These are phyloP conservation scores for Apophysomyces variabilis DNA, from an alignment of 371 early-diverging fungal genomes.

Conservation along the genomic window DNA sequence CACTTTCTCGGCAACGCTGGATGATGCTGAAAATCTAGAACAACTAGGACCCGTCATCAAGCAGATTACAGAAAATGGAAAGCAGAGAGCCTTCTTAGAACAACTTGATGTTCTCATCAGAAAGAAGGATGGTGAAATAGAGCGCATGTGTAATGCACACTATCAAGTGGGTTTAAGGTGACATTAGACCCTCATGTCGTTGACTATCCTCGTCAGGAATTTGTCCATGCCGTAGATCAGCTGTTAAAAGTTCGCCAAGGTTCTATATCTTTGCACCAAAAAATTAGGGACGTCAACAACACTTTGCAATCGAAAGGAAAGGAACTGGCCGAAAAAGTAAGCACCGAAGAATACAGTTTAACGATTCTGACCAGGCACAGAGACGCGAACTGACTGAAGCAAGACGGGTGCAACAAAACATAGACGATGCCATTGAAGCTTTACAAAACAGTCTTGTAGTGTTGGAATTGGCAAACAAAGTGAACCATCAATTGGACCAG, in stretches of 20 bases:
- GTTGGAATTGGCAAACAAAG: slow-evolving; percentile 86
- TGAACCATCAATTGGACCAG: slow-evolving; percentile 78
- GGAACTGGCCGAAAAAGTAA: slow-evolving; percentile 77
- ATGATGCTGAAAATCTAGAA: slow-evolving; percentile 76
- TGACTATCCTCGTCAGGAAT: slow-evolving; percentile 69
- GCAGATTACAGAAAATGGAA: slow-evolving; percentile 85
- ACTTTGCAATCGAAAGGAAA: slow-evolving; percentile 85
- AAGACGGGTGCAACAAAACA: slow-evolving; percentile 83
- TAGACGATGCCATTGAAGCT: slow-evolving; percentile 85
- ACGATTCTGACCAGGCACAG: slow-evolving; percentile 36
- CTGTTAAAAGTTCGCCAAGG: slow-evolving; percentile 92
- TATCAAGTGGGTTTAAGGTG: slow-evolving; percentile 76
- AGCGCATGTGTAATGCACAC: slow-evolving; percentile 94
- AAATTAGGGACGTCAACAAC: slow-evolving; percentile 83
- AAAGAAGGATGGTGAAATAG: slow-evolving; percentile 96
- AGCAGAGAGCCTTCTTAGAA: slow-evolving; percentile 86
- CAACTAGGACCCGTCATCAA: slow-evolving; percentile 91
- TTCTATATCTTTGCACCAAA: slow-evolving; percentile 81
- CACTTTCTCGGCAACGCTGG: slow-evolving; percentile 45
- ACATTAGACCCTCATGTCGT: background rate
- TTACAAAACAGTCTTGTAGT: slow-evolving; percentile 87
- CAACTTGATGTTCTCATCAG: slow-evolving; percentile 81
- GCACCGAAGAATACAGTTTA: background rate
- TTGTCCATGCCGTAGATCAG: slow-evolving; percentile 94
- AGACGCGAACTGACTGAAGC: slow-evolving; percentile 90